Evolutionary conservation across 2,329 filamentous ascomycete species (phyloP), one percentile per base, ranked within the genome.

Genomic region (Cytospora schulzeri): DNA sequence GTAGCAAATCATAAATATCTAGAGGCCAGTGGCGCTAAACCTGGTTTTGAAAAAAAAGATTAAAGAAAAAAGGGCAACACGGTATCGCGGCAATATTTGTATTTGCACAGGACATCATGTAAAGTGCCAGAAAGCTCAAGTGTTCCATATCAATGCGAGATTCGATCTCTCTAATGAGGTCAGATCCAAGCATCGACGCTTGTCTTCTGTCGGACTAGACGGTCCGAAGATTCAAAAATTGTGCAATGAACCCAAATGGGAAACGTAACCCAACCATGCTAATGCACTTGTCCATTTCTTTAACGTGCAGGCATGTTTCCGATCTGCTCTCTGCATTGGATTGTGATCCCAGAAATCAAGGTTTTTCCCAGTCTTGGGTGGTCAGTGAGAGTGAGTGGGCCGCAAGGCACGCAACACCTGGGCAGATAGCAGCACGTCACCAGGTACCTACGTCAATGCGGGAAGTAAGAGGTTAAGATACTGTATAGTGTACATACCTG

Each of bases 101-200:
- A 41, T 19, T 41, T 17, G 38, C 38, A 41, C 19, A 41, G 12
- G 33, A 15, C 4, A 35, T 35, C 33, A 15, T 14, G 33, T 15
- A 35, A 3, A 35, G 33, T 11, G n/a, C n/a, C n/a, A 35, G 9
- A 35, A 12, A 3, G 15, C 33, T 35, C 2, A 35, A 4, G 33
- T 15, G 45, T 48, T 12, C 17, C n/a, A 22, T 48, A 48, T 14
- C 59, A 56, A 38, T 50, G 51, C 38, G 33, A 14, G 17, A n/a
- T 52, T 56, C 59, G 59, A 62, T 62, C 59, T 38, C 59, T 50
- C 52, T 62, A 9, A 22, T 22, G 55, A 62, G 15, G 48, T 62
- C 59, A 56, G 59, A 62, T 62, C 52, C 52, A 26, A 22, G 52
- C 59, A 56, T 54, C 59, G 26, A 26, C 28, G n/a, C 51, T 53